These are phyloP conservation scores for Daldinia sp. DNA, from an alignment of 2,329 filamentous ascomycete genomes.

Conservation along the genomic window DNA sequence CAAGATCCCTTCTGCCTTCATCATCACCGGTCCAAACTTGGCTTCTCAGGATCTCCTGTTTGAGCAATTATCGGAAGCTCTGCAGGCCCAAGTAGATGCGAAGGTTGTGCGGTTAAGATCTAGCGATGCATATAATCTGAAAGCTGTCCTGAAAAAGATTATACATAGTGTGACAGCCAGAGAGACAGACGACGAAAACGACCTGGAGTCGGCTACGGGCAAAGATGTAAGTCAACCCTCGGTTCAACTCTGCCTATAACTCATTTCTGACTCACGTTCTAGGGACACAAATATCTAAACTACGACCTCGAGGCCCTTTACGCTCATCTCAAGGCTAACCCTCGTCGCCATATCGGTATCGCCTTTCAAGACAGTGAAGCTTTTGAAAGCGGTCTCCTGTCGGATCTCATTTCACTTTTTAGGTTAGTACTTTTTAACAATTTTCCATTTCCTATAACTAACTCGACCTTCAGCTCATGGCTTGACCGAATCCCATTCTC, in stretches of 20 bases:
- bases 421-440: slow-evolving; percentile 61
- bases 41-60: slow-evolving; percentile 79
- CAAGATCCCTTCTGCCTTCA: slow-evolving; percentile 73
- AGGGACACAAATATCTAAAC: slow-evolving; percentile 73
- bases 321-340: slow-evolving; percentile 63
- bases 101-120: slow-evolving; percentile 74
- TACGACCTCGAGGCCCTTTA: slow-evolving; percentile 80
- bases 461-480: slow-evolving; percentile 61
- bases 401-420: slow-evolving; percentile 74
- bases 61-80: slow-evolving; percentile 68
- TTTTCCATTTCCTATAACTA: background rate
- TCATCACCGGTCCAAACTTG: slow-evolving; percentile 81
- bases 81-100: slow-evolving; percentile 58
- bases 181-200: slow-evolving; percentile 61
- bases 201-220: slow-evolving; percentile 54
- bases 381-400: slow-evolving; percentile 76
- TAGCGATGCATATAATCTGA: slow-evolving; percentile 76
- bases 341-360: slow-evolving; percentile 69
- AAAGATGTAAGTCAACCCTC: slow-evolving; percentile 54
- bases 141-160: slow-evolving; percentile 74
- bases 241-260: slow-evolving; percentile 14
- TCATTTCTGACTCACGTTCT: slow-evolving; percentile 32
- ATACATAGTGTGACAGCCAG: slow-evolving; percentile 70
- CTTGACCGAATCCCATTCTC: slow-evolving; percentile 79
- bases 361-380: slow-evolving; percentile 84